phyloP scores from a whole-genome alignment of 139 green algal genomes.

The Haematococcus lacustris region DNA sequence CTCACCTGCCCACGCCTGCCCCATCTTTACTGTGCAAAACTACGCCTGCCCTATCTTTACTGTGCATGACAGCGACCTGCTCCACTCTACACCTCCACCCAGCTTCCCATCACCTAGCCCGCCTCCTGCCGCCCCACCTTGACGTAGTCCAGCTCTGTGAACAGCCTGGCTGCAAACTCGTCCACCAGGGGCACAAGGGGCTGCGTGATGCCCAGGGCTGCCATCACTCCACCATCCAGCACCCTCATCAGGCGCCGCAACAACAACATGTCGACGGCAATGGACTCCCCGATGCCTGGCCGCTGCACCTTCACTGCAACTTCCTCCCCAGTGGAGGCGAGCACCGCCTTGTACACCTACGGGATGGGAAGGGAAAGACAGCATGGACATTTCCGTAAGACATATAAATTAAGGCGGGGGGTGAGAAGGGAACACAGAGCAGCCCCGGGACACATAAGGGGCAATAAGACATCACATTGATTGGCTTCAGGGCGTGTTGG shows the following conservation, averaged over 20 bases:
- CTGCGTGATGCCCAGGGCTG: constrained; percentile 34
- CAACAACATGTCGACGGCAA: constrained; percentile 91
- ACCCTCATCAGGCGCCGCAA: constrained; percentile 36
- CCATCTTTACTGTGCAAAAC: too few species aligned
- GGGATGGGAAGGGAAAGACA: neutral
- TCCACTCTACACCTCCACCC: too few species aligned
- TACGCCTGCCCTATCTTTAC: too few species aligned
- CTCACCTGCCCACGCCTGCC: too few species aligned
- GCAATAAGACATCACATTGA: neutral
- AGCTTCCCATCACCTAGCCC: too few species aligned
- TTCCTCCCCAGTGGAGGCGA: constrained; percentile 61
- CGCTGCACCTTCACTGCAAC: constrained; percentile 97
- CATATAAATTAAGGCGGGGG: neutral
- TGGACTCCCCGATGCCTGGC: constrained; percentile 82
- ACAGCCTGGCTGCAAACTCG: constrained; percentile 89
- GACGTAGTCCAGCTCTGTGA: constrained; percentile 94
- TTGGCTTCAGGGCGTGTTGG: too few species aligned
- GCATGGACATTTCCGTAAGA: neutral
- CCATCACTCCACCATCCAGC: neutral
- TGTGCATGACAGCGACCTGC: too few species aligned
- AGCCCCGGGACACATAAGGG: neutral
- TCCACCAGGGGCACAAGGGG: constrained; percentile 88
- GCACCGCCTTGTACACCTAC: constrained; percentile 78
- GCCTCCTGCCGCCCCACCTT: constrained; percentile 16
- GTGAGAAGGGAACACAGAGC: neutral